phyloP scores from a whole-genome alignment of 176 grass and related monocot species.

The Metroxylon sagu region DNA sequence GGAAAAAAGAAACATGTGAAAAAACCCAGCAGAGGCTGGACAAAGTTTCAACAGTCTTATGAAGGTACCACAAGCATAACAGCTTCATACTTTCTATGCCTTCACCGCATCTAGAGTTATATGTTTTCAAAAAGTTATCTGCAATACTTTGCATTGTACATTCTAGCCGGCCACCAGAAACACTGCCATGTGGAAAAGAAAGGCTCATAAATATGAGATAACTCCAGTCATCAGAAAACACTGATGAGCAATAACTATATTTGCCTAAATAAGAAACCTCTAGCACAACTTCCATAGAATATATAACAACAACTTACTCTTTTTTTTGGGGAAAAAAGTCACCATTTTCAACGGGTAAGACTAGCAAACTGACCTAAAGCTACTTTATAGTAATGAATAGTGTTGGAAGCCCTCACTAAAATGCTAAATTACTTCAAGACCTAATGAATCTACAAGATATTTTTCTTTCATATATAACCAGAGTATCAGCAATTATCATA shows the following conservation, averaged over 20 bases:
- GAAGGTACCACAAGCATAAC: constrained; percentile 28
- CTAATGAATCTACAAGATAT: too few species aligned
- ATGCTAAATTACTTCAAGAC: too few species aligned
- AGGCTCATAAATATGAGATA: not conserved
- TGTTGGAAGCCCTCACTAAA: too few species aligned
- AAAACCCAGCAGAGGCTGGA: not conserved
- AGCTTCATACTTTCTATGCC: constrained; percentile 80
- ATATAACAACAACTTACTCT: too few species aligned
- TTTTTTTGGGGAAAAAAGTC: not conserved
- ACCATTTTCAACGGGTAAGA: too few species aligned
- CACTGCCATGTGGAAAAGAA: constrained; percentile 32
- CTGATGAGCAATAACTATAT: not conserved
- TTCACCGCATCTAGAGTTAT: constrained; percentile 53
- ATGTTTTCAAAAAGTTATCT: constrained; percentile 69
- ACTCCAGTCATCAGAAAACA: constrained; percentile 3
- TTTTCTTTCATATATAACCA: too few species aligned
- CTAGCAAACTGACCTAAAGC: too few species aligned
- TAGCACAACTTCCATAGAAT: too few species aligned
- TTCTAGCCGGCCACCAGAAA: constrained; percentile 73
- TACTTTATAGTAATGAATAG: too few species aligned
- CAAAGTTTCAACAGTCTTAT: not conserved
- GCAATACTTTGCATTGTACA: constrained; percentile 99
- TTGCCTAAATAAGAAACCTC: too few species aligned
- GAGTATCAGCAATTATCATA: too few species aligned
- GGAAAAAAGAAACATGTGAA: constrained; percentile 9